phyloP scores from a whole-genome alignment of 805 yeast genomes.

The Martiniozyma abietophila region DNA sequence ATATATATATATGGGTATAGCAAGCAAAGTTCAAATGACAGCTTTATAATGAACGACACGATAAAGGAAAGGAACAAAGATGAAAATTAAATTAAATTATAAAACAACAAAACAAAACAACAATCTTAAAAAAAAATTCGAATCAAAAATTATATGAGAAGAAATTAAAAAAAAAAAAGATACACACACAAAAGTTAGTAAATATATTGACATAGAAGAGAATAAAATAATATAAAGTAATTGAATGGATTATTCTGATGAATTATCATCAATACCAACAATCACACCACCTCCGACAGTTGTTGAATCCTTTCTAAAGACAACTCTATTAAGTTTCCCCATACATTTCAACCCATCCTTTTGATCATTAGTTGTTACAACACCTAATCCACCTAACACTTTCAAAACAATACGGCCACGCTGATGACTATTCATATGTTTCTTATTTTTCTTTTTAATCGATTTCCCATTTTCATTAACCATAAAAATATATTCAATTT shows the following conservation, averaged over 20 bases:
- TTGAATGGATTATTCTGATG: too few relatives aligned
- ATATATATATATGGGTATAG: too few relatives aligned
- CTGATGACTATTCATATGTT: slow-evolving; percentile 52
- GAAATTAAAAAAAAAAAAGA: not conserved
- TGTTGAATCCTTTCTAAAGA: slow-evolving; percentile 57
- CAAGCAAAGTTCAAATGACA: too few relatives aligned
- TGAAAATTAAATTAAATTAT: too few relatives aligned
- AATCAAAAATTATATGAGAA: too few relatives aligned
- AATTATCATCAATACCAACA: too few relatives aligned
- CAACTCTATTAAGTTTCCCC: slow-evolving; percentile 48
- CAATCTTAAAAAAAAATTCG: too few relatives aligned
- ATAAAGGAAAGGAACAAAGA: too few relatives aligned
- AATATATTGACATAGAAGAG: not conserved
- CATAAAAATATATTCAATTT: slow-evolving; percentile 26
- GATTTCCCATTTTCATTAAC: slow-evolving; percentile 24
- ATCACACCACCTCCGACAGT: slow-evolving; percentile 48
- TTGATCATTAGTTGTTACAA: not conserved
- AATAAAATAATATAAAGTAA: too few relatives aligned
- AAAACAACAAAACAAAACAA: too few relatives aligned
- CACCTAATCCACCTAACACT: slow-evolving; percentile 6
- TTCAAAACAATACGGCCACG: slow-evolving; percentile 48
- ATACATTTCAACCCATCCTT: slow-evolving; percentile 1
- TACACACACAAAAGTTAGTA: not conserved
- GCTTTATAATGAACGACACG: too few relatives aligned
- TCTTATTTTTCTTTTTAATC: slow-evolving; percentile 39